phyloP scores from a whole-genome alignment of 805 yeast species.

The Barnettozyma siamensis region DNA sequence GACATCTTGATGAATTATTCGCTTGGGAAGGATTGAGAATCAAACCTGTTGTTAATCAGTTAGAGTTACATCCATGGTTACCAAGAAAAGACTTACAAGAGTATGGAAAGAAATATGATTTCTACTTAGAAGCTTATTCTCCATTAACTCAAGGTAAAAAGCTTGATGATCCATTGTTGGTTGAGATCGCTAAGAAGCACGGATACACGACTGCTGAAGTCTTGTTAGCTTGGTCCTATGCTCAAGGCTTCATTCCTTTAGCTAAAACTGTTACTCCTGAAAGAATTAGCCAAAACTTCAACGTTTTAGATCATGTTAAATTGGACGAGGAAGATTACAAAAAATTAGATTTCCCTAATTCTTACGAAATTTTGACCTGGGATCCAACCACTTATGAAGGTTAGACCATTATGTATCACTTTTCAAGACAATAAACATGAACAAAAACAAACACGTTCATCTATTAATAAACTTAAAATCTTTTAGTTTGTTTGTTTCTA shows the following conservation, averaged over 20 bases:
- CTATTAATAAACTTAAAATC: slow-evolving; percentile 10
- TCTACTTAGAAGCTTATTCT: slow-evolving; percentile 19
- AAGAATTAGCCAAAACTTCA: slow-evolving; percentile 50
- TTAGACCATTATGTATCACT: background rate
- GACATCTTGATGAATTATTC: slow-evolving; percentile 58
- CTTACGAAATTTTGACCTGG: slow-evolving; percentile 67
- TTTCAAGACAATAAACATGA: background rate
- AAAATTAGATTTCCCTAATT: slow-evolving; percentile 41
- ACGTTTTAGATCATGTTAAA: slow-evolving; percentile 43
- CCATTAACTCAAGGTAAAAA: slow-evolving; percentile 22
- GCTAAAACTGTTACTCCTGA: slow-evolving; percentile 55
- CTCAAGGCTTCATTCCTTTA: slow-evolving; percentile 65
- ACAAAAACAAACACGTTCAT: too few relatives aligned
- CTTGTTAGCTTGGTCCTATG: slow-evolving; percentile 65
- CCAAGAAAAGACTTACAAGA: slow-evolving; percentile 22
- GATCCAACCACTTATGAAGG: slow-evolving; percentile 29
- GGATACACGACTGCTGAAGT: slow-evolving; percentile 55
- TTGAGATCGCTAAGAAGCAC: slow-evolving; percentile 25
- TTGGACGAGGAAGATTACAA: slow-evolving; percentile 37
- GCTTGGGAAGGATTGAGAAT: slow-evolving; percentile 48
- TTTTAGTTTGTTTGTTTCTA: slow-evolving; percentile 37
- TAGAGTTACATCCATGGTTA: slow-evolving; percentile 30
- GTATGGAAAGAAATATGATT: slow-evolving; percentile 17
- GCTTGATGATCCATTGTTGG: slow-evolving; percentile 18
- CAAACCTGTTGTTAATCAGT: slow-evolving; percentile 71